Base-by-base conservation (phyloP, 148 eudicot genomes). In the Persicaria tinctoria region DNA sequence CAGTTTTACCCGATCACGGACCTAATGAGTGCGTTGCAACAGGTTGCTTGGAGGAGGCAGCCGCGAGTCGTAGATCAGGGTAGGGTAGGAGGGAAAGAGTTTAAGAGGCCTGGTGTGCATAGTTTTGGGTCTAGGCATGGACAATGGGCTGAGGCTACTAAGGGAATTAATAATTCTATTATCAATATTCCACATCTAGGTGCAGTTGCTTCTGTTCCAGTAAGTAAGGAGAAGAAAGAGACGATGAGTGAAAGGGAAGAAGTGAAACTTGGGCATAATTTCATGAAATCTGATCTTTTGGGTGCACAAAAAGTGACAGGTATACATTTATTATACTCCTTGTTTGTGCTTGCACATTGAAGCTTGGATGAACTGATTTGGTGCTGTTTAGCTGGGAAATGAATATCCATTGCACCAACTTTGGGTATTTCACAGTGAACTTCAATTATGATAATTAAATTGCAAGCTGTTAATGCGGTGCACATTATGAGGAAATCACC, bases 1-100 rank as follows among this genome's bases (percentile, higher is more conserved):
- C 89, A 79, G 64, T 88, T 76, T 63, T 85, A 73, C 73, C 73
- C 89, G 4, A 82, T 85, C 18, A 69, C 80, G 1, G 89, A 88
- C 50, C 83, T 88, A 10, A 46, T 73, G n/a, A 23, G 74, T 47
- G 79, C 86, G 8, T 73, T 87, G 76, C 85, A 87, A 51, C 86
- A 87, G 78, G 90, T 75, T 57, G 59, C 76, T 3, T 83, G 79
- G 84, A 84, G 76, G 85, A 74, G 81, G 78, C 83, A 82, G 46
- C 79, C 48, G 32, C 77, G 54, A 56, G 46, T 50, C 49, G 70
- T 48, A 12, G 79, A 80, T 55, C 80, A 18, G 23, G 73, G 55
- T 18, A 83, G 72, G 87, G 76, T 46, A 55, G 85, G 73, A 0
- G 80, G 74, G 59, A 82, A 84, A 78, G 89, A 84, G 66, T 82